Base-by-base conservation (phyloP, 2,329 filamentous ascomycete species). In the Ophiostoma himal-ulmi region DNA sequence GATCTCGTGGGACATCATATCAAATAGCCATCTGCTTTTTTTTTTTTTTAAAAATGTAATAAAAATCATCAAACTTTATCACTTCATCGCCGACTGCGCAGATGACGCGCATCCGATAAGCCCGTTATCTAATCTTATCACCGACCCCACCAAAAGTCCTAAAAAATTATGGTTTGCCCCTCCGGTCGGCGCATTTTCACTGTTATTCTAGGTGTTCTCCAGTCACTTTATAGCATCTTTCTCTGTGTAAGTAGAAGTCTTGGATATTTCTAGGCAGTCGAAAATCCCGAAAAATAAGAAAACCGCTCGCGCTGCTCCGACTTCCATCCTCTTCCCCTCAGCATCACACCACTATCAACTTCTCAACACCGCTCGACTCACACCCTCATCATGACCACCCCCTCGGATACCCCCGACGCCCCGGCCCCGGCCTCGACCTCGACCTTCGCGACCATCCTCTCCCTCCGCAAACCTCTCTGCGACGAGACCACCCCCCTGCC, bases 401-500 rank as follows among this genome's bases (percentile, higher is more conserved):
- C 73, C n/a, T 68, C 73, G 52, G 73, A 76, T 5, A 44, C 72
- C 26, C 67, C 73, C 68, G 71, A 72, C 68, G 52, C 69, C 26
- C 70, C 68, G 65, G 70, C 71, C 36, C 68, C 69, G 13, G 48
- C 71, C 44, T 73, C 44, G 44, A 20, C 69, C n/a, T 69, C 68
- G 65, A 69, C 71, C 30, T 68, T 68, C 73, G 73, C 81, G 13
- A 88, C 87, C 65, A 85, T 93, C 75, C 76, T 82, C 70, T 82
- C 84, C 71, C 85, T 96, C 69, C 90, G 93, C 77, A 86, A 90
- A 77, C 91, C 90, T 72, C 88, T 99, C 72, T 89, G 86, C 76
- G 90, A 91, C 67, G 95, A 98, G 82, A 82, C 86, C 17, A 90
- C 91, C 73, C 89, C 94, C 65, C 91, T 99, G 70, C 91, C 94